A percentile compares a stretch with the other conserved stretches of the same genome.
Evolutionary conservation across 2,329 filamentous ascomycete genomes (phyloP).

Genomic region (Trichophyton verrucosum): DNA sequence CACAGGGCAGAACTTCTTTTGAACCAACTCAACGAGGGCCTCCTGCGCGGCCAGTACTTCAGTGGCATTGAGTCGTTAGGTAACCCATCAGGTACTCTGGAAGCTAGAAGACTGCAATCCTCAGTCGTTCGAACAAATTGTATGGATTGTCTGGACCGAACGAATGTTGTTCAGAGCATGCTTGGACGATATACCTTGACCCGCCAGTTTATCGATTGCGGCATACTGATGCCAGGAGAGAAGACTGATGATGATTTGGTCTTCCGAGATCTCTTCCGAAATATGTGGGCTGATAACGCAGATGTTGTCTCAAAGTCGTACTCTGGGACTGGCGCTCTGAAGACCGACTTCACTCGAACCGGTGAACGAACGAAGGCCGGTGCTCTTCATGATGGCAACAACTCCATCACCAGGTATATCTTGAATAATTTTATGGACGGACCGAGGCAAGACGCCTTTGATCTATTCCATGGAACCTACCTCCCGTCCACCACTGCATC

Average conservation of each 20-base stretch:
- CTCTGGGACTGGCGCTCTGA: conserved; percentile 90
- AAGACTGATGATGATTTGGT: conserved; percentile 64
- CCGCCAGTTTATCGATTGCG: conserved; percentile 74
- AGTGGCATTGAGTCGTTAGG: conserved; percentile 76
- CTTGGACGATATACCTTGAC: conserved; percentile 80
- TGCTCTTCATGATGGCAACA: conserved; percentile 72
- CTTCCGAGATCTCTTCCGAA: conserved; percentile 89
- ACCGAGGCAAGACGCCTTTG: conserved; percentile 86
- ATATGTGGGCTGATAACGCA: conserved; percentile 96
- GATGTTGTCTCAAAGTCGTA: conserved; percentile 89
- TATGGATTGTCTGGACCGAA: conserved; percentile 97
- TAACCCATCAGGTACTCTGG: conserved; percentile 55
- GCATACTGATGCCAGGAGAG: conserved; percentile 63
- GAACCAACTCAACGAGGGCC: conserved; percentile 63
- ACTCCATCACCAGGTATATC: conserved; percentile 79
- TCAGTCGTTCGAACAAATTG: conserved; percentile 95
- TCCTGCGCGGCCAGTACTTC: conserved; percentile 80
- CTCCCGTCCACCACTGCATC: conserved; percentile 60
- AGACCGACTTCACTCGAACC: conserved; percentile 95
- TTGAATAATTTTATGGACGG: conserved; percentile 93
- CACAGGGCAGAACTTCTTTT: conserved; percentile 79
- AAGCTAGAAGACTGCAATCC: conserved; percentile 68
- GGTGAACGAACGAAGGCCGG: conserved; percentile 78
- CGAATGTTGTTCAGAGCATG: conserved; percentile 97
- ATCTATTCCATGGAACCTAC: conserved; percentile 83